Percentiles rank a stretch among this genome's conserved stretches.
Conservation (phyloP, 2,329 filamentous ascomycete genomes). For the Penicillium sp. region DNA sequence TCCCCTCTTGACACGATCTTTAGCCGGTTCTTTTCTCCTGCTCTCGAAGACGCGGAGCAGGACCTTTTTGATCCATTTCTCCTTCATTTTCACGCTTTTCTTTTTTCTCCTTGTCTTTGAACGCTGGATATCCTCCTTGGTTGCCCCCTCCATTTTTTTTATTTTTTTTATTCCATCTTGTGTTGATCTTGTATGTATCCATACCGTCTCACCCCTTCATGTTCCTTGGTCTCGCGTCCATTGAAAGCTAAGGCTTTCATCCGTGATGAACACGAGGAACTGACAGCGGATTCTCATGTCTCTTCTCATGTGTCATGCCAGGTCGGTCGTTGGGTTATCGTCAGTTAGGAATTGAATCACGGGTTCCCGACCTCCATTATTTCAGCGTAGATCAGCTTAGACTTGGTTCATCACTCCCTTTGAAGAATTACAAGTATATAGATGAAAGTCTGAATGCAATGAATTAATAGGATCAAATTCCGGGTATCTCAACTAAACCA, state of each 20-base stretch:
- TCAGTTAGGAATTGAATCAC: conserved; percentile 29
- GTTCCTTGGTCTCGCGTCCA: conserved; percentile 28
- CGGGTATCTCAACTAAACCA: conserved; percentile 3
- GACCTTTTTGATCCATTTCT: conserved; percentile 22
- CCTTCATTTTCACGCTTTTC: conserved; percentile 24
- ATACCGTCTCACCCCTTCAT: conserved; percentile 30
- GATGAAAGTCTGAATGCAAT: not conserved
- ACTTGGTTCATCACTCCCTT: too few species aligned
- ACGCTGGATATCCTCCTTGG: conserved; percentile 42
- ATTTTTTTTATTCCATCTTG: conserved; percentile 23
- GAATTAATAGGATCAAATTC: not conserved
- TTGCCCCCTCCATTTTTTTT: conserved; percentile 23
- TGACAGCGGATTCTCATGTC: conserved; percentile 35
- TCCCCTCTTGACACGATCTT: conserved; percentile 31
- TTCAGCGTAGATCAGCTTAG: not conserved
- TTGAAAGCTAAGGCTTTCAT: conserved; percentile 27
- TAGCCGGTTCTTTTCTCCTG: conserved; percentile 25
- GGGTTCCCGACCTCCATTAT: conserved; percentile 22
- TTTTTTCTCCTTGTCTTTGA: conserved; percentile 23
- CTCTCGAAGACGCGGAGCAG: conserved; percentile 27
- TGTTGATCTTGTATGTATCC: conserved; percentile 34
- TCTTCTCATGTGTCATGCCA: conserved; percentile 39
- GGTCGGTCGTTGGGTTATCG: conserved; percentile 35
- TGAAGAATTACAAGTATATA: not conserved
- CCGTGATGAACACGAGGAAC: conserved; percentile 27